Conservation (phyloP, 1,284 basidiomycete species). For the Ceratorhiza oryzae-sativae region DNA sequence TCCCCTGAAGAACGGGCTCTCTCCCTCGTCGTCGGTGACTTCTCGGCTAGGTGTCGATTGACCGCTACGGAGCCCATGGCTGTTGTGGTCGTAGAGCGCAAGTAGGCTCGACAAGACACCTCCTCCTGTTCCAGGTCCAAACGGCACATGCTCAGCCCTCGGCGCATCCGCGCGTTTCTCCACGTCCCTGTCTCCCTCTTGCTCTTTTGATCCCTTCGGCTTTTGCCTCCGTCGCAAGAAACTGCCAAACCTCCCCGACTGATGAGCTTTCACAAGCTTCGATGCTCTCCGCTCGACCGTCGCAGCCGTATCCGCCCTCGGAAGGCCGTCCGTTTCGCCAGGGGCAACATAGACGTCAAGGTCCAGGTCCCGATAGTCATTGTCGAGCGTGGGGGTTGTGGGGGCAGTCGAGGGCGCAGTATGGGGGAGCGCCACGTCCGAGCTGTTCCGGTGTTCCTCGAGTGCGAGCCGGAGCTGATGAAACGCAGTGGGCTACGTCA, state of each 20-base stretch:
- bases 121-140: conserved; percentile 48
- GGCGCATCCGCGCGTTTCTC: conserved; percentile 32
- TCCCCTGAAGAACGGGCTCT: conserved; percentile 24
- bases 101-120: conserved; percentile 64
- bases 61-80: conserved; percentile 46
- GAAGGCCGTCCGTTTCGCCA: conserved; percentile 49
- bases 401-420: conserved; percentile 27
- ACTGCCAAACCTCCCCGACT: conserved; percentile 13
- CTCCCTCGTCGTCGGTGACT: conserved; percentile 25
- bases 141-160: not conserved
- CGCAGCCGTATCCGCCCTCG: not conserved
- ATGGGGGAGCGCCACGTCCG: conserved; percentile 43
- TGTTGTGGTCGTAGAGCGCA: conserved; percentile 59
- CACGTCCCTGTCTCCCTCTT: conserved; percentile 10
- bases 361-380: conserved; percentile 42
- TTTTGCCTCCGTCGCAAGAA: conserved; percentile 17
- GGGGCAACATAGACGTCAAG: conserved; percentile 42
- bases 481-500: conserved; percentile 59
- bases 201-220: conserved; percentile 17
- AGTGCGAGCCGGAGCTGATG: conserved; percentile 57
- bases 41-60: conserved; percentile 44
- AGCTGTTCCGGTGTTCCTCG: conserved; percentile 51
- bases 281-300: conserved; percentile 25
- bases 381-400: conserved; percentile 35
- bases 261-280: conserved; percentile 23